These are phyloP conservation scores for Aureobasidium sp. DNA, from an alignment of 2,329 filamentous ascomycete species.

Conservation along the genomic window DNA sequence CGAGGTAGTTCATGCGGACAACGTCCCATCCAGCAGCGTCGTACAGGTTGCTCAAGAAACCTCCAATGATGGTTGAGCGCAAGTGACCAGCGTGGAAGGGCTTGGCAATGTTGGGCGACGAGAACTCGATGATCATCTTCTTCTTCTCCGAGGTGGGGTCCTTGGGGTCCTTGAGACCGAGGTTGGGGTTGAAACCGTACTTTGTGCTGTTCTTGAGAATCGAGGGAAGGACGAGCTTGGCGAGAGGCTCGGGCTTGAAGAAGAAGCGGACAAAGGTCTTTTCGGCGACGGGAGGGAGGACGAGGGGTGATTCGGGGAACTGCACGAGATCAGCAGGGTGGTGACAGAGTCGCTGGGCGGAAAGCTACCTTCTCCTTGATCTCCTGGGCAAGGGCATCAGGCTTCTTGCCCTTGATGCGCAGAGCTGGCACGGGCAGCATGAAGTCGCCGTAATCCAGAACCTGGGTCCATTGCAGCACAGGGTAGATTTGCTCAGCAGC, in stretches of 20 bases:
- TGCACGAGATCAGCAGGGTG: constrained; percentile 27
- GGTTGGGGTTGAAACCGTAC: constrained; percentile 57
- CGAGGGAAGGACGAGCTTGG: constrained; percentile 59
- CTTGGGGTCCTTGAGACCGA: constrained; percentile 55
- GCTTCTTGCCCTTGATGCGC: constrained; percentile 61
- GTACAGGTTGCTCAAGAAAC: constrained; percentile 64
- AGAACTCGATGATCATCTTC: constrained; percentile 71
- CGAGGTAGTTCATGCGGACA: constrained; percentile 65
- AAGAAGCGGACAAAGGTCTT: constrained; percentile 73
- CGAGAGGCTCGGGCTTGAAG: constrained; percentile 64
- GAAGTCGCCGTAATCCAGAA: constrained; percentile 76
- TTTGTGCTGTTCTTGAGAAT: constrained; percentile 55
- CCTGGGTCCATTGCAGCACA: constrained; percentile 69
- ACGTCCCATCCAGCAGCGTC: constrained; percentile 64
- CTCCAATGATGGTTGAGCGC: constrained; percentile 69
- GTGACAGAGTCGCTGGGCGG: neutral
- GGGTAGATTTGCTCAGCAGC: constrained; percentile 65
- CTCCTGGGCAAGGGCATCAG: constrained; percentile 49
- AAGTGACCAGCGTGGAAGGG: constrained; percentile 71
- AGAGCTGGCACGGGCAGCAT: constrained; percentile 73
- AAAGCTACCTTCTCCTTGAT: constrained; percentile 41
- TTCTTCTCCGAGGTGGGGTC: constrained; percentile 57
- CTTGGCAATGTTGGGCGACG: constrained; percentile 80
- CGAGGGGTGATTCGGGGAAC: constrained; percentile 68
- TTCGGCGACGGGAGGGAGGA: constrained; percentile 60